Base-by-base conservation (phyloP, 768 basidiomycete genomes). In the Boletus vermiculosoides region DNA sequence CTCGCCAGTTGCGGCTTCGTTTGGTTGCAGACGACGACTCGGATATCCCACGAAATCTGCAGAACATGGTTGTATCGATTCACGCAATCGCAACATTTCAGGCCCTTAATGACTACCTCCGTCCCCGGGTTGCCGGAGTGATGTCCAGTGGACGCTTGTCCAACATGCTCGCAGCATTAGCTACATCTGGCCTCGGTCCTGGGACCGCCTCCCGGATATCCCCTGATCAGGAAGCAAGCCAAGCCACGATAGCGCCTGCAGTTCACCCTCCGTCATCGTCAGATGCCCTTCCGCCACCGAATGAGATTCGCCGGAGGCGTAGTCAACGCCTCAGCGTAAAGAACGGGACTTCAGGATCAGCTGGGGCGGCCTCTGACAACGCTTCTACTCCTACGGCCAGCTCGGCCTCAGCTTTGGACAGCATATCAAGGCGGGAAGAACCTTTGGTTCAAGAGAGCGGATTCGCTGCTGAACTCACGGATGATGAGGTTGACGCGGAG, bases 71-170 rank as follows among this genome's bases (percentile, higher is more conserved):
- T 39, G 92, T 98, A 22, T 98, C 95, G 8, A 98, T 98, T 58
- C 96, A 98, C 68, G 96, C 95, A 7, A 97, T 98, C 59, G 96
- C 97, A 1, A 98, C 94, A 1, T 94, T 98, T 82, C 94, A 97
- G 70, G 94, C 96, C 1, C 80, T 98, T 31, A 92, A 97, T 66
- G 95, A 97, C 71, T 99, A 98, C 70, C 83, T 98, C 13, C 88
- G 94, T 1, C 96, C 96, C 25, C 83, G 93, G 4, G 87, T 97
- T 33, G 78, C 92, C 7, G 91, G 92, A 0, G 69, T 90, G 23
- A 70, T 88, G 50, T 79, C 80, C 10, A 76, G 81, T 55, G 78
- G 80, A 30, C 83, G 94, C 15, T 74, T 96, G 28, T 88, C 90
- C 11, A 88, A 87, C 47, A 94, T 96, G 88, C 83, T 97, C 46